phyloP scores from a whole-genome alignment of 148 eudicot species.

The Rhododendron ferrugineum region DNA sequence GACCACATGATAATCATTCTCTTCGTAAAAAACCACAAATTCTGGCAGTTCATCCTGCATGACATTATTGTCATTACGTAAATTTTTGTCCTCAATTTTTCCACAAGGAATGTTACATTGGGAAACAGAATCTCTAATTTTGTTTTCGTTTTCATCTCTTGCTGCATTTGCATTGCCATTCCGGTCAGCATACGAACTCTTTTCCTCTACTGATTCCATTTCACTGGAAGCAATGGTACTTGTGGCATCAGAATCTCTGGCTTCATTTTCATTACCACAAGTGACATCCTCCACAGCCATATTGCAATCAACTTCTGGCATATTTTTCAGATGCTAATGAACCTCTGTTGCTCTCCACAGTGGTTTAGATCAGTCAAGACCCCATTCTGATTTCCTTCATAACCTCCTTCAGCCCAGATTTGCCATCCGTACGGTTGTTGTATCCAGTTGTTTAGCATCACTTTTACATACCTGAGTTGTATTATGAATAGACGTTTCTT shows the following conservation, averaged over 20 bases:
- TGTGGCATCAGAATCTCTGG: background rate
- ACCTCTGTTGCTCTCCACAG: conserved; percentile 28
- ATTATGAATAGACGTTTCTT: conserved; percentile 6
- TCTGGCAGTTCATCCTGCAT: conserved; percentile 58
- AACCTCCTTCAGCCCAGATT: conserved; percentile 17
- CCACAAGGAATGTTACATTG: conserved; percentile 6
- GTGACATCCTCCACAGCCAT: conserved; percentile 18
- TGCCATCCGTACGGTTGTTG: conserved; percentile 20
- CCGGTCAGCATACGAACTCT: background rate
- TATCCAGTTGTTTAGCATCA: conserved; percentile 20
- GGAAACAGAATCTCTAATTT: background rate
- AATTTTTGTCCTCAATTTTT: conserved; percentile 13
- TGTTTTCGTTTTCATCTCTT: conserved; percentile 13
- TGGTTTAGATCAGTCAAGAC: conserved; percentile 28
- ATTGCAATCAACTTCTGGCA: conserved; percentile 32
- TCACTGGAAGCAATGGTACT: background rate
- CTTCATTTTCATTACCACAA: conserved; percentile 18
- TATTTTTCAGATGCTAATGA: conserved; percentile 38
- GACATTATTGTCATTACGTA: conserved; percentile 45
- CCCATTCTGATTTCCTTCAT: conserved; percentile 37
- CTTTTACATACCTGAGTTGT: background rate
- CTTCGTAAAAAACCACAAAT: conserved; percentile 50
- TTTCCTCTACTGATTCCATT: background rate
- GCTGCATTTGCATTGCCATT: background rate
- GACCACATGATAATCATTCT: conserved; percentile 44